These are phyloP conservation scores for Panicum miliaceum DNA, from an alignment of 176 grass and related monocot genomes.

Conservation along the genomic window DNA sequence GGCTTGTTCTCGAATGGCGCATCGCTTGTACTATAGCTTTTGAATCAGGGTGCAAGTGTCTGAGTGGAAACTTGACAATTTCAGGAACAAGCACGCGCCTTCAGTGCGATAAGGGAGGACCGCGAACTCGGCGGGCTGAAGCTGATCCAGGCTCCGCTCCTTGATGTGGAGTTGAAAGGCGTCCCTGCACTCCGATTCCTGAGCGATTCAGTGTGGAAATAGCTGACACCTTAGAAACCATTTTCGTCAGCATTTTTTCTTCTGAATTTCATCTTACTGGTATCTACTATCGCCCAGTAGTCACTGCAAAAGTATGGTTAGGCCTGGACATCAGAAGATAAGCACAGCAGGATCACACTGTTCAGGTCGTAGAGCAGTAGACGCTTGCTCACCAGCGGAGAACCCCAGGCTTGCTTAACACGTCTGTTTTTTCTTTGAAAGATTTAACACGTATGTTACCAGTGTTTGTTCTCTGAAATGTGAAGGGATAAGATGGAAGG, in stretches of 20 bases:
- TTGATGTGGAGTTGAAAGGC: constrained; percentile 62
- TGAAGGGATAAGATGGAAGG: neutral
- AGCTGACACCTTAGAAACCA: neutral
- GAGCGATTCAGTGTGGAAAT: constrained; percentile 61
- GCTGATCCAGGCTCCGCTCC: constrained; percentile 52
- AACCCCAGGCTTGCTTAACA: neutral
- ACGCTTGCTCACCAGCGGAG: neutral
- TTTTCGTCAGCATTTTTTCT: neutral
- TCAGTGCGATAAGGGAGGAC: constrained; percentile 53
- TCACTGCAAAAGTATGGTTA: neutral
- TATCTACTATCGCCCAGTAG: neutral
- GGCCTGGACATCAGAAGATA: neutral
- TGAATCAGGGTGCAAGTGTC: neutral
- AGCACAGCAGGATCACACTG: neutral
- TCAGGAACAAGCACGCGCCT: constrained; percentile 63
- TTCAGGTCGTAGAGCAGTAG: neutral
- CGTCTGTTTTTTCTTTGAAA: too few relatives aligned
- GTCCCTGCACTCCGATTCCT: constrained; percentile 61
- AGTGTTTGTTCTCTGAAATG: neutral
- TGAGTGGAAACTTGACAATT: constrained; percentile 3
- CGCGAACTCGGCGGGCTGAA: constrained; percentile 47
- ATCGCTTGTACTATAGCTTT: neutral
- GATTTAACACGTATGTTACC: neutral
- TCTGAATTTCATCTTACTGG: neutral
- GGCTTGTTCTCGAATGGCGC: neutral